Conservation (phyloP, 495 filamentous ascomycete species). For the Xylaria cubensis region DNA sequence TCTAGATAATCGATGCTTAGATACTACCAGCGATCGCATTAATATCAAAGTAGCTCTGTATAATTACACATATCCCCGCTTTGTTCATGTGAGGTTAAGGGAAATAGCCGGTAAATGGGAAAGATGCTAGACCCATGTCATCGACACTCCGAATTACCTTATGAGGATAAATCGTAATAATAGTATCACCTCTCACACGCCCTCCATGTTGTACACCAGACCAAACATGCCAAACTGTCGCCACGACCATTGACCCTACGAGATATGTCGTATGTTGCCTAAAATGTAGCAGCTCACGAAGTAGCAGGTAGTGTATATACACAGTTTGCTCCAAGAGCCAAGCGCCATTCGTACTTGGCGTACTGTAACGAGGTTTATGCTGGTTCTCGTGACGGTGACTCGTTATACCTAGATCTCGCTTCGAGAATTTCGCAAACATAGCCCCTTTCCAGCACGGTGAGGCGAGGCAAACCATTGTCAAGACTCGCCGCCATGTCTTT, state of each 20-base stretch:
- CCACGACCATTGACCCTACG: neutral
- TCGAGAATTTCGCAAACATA: conserved; percentile 4
- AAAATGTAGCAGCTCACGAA: neutral
- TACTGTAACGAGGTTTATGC: neutral
- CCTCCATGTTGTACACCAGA: neutral
- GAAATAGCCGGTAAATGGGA: conserved; percentile 36
- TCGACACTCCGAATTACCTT: conserved; percentile 37
- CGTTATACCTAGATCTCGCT: conserved; percentile 11
- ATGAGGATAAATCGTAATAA: conserved; percentile 25
- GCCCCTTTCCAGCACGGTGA: neutral
- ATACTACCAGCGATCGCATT: conserved; percentile 1
- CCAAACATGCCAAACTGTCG: neutral
- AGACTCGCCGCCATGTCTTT: conserved; percentile 6
- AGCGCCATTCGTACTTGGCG: neutral
- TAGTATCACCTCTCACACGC: neutral
- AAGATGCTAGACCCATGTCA: conserved; percentile 19
- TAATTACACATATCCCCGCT: neutral
- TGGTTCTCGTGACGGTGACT: neutral
- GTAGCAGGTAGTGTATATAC: neutral
- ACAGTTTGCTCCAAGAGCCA: conserved; percentile 11
- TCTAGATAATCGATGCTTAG: neutral
- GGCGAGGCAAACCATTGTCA: neutral
- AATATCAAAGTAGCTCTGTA: neutral
- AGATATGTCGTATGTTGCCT: neutral
- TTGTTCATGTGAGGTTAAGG: neutral